Conservation (phyloP, 2,329 filamentous ascomycete genomes). For the Conoideocrella luteorostrata region DNA sequence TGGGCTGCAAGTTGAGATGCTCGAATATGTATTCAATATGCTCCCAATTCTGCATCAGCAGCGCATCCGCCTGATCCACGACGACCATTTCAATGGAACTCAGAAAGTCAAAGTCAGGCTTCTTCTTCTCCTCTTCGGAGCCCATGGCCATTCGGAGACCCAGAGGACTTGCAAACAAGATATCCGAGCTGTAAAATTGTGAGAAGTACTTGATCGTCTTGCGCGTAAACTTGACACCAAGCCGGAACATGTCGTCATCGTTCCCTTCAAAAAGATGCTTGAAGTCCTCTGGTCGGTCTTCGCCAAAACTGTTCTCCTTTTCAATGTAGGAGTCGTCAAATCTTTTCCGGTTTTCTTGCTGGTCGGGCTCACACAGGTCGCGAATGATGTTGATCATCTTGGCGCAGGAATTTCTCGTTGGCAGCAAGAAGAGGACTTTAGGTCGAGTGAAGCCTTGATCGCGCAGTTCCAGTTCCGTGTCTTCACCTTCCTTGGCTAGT, state of each 20-base stretch:
- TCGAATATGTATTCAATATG: constrained; percentile 89
- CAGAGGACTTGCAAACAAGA: constrained; percentile 84
- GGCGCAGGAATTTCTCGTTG: constrained; percentile 80
- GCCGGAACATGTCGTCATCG: constrained; percentile 92
- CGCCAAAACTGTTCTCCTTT: constrained; percentile 56
- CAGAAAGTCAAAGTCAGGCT: constrained; percentile 79
- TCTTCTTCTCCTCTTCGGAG: constrained; percentile 56
- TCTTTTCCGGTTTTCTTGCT: constrained; percentile 90
- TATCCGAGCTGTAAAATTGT: constrained; percentile 93
- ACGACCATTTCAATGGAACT: constrained; percentile 89
- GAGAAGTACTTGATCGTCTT: constrained; percentile 94
- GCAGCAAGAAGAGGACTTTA: constrained; percentile 84
- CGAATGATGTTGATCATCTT: constrained; percentile 72
- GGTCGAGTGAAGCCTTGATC: constrained; percentile 95
- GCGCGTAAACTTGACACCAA: constrained; percentile 94
- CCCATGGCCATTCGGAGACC: constrained; percentile 88
- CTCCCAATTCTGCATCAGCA: constrained; percentile 98
- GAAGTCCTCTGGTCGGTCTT: constrained; percentile 79
- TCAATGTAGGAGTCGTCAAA: constrained; percentile 79
- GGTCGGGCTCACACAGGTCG: constrained; percentile 70
- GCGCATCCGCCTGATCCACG: constrained; percentile 84
- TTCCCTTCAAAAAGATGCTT: constrained; percentile 86
- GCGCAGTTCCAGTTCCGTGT: constrained; percentile 64
- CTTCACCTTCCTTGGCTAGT: constrained; percentile 58
- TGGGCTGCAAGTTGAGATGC: constrained; percentile 85